Evolutionary conservation across 2,329 filamentous ascomycete genomes (phyloP).

Genomic region (Colletotrichum kahawae): DNA sequence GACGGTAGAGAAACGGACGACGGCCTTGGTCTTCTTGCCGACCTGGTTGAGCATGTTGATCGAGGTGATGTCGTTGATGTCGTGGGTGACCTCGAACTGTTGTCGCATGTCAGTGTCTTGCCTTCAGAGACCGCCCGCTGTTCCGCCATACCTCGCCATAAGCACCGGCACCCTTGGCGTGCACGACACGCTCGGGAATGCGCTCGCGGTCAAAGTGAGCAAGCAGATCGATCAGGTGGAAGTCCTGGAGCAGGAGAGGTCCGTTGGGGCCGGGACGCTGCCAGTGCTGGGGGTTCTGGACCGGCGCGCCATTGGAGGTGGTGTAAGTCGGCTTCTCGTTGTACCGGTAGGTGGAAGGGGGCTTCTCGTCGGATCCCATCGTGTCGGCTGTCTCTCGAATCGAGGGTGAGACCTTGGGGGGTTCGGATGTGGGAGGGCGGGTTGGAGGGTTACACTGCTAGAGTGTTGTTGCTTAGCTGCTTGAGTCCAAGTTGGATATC

Average conservation of each 20-base stretch:
- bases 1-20: slow-evolving; percentile 76
- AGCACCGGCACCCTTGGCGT: slow-evolving; percentile 63
- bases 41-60: slow-evolving; percentile 60
- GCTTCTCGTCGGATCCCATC: slow-evolving; percentile 48
- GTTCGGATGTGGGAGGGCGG: not conserved
- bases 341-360: slow-evolving; percentile 56
- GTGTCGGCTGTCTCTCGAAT: slow-evolving; percentile 25
- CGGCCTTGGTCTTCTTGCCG: slow-evolving; percentile 72
- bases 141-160: slow-evolving; percentile 44
- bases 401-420: not conserved
- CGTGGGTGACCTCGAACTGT: slow-evolving; percentile 48
- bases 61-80: slow-evolving; percentile 58
- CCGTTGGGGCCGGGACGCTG: slow-evolving; percentile 62
- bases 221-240: slow-evolving; percentile 68
- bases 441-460: not conserved
- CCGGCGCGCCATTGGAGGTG: slow-evolving; percentile 63
- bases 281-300: slow-evolving; percentile 51
- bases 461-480: not conserved
- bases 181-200: slow-evolving; percentile 58
- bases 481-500: not conserved
- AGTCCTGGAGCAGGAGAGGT: slow-evolving; percentile 67
- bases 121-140: too few species aligned
- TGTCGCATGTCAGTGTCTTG: not conserved
- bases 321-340: slow-evolving; percentile 64
- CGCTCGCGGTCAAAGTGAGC: slow-evolving; percentile 58